Evolutionary conservation across 1,284 basidiomycete genomes (phyloP).

Genomic region (Abortiporus biennis): DNA sequence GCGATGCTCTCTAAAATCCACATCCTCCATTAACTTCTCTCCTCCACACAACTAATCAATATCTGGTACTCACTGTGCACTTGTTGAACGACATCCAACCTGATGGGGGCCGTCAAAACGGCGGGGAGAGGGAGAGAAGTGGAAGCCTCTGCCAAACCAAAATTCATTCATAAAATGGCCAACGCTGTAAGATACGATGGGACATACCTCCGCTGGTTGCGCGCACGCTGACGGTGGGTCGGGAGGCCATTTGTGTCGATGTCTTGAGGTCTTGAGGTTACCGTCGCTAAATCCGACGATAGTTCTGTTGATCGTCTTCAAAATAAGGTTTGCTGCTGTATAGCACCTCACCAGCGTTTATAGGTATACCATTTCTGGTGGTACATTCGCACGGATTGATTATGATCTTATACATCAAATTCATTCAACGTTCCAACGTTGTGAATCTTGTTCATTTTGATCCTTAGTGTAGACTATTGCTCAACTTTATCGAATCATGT

Average conservation of each 20-base stretch:
- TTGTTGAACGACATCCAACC: conserved; percentile 96
- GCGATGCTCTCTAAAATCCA: conserved; percentile 81
- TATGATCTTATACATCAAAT: too few relatives aligned
- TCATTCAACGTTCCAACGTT: too few relatives aligned
- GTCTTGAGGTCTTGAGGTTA: conserved; percentile 22
- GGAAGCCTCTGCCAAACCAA: conserved; percentile 60
- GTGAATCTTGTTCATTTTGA: too few relatives aligned
- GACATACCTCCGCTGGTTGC: conserved; percentile 66
- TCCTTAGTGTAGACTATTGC: too few relatives aligned
- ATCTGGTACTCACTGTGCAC: conserved; percentile 86
- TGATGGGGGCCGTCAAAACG: conserved; percentile 97
- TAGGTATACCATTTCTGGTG: too few relatives aligned
- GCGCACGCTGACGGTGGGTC: conserved; percentile 84
- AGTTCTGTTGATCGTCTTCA: conserved; percentile 13
- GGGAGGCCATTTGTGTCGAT: conserved; percentile 68
- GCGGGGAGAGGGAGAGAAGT: conserved; percentile 91
- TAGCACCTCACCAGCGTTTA: too few relatives aligned
- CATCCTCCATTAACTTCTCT: background rate
- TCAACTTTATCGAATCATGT: too few relatives aligned
- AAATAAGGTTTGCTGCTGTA: conserved; percentile 24
- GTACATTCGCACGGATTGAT: too few relatives aligned
- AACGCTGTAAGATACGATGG: background rate
- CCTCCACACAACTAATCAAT: background rate
- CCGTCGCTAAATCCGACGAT: conserved; percentile 17
- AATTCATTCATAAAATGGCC: conserved; percentile 9